These are phyloP conservation scores for Phialemonium atrogriseum DNA, from an alignment of 2,329 filamentous ascomycete genomes.

Conservation along the genomic window DNA sequence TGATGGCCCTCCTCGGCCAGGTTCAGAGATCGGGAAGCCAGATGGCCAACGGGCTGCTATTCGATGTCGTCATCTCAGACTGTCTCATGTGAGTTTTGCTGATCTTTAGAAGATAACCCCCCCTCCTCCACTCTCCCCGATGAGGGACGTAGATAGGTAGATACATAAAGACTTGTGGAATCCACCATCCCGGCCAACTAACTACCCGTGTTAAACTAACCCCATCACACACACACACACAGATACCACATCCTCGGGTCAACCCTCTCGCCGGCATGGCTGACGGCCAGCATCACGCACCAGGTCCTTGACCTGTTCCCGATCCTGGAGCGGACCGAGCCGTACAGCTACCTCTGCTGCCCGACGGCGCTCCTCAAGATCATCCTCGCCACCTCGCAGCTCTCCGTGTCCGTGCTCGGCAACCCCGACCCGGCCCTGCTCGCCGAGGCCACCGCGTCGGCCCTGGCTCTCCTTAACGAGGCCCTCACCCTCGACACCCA, in stretches of 20 bases:
- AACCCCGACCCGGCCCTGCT: slow-evolving; percentile 26
- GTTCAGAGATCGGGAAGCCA: slow-evolving; percentile 10
- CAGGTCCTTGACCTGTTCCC: slow-evolving; percentile 29
- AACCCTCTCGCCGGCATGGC: slow-evolving; percentile 25
- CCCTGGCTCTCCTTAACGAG: neutral
- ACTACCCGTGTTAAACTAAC: no score
- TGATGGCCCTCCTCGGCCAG: slow-evolving; percentile 27
- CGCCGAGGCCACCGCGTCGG: neutral
- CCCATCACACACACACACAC: no score
- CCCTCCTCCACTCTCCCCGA: no score
- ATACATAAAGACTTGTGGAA: no score
- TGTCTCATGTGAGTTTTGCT: slow-evolving; percentile 39
- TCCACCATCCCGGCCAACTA: no score
- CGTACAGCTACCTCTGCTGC: slow-evolving; percentile 33
- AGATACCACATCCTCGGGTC: slow-evolving; percentile 33
- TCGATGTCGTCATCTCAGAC: slow-evolving; percentile 39
- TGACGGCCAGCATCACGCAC: slow-evolving; percentile 29
- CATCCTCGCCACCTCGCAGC: slow-evolving; percentile 33
- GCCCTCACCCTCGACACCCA: neutral
- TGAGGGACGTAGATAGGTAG: no score
- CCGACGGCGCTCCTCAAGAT: slow-evolving; percentile 34
- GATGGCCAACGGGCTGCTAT: slow-evolving; percentile 23
- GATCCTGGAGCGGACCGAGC: slow-evolving; percentile 31
- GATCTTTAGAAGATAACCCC: no score
- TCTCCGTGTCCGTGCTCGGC: slow-evolving; percentile 32